Evolutionary conservation across 352 stramenopile genomes (phyloP).

Genomic region (Globisporangium paroecandrum): DNA sequence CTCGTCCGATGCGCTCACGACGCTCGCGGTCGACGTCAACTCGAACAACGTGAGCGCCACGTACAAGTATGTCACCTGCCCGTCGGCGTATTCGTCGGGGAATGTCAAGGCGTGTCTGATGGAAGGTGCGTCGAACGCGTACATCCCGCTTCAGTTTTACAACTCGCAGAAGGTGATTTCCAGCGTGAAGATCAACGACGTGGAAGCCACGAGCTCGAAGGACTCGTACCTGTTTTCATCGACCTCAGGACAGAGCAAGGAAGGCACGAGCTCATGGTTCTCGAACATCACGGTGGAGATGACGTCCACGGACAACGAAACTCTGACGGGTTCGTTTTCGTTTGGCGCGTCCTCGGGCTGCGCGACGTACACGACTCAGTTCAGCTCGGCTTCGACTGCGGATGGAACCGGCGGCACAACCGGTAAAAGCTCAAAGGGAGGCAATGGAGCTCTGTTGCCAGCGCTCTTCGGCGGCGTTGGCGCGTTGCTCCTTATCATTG

Average conservation of each 20-base stretch:
- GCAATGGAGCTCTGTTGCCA: constrained; percentile 34
- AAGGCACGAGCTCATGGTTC: constrained; percentile 51
- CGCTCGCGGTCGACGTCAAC: constrained; percentile 44
- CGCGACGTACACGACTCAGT: constrained; percentile 62
- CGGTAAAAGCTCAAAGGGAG: constrained; percentile 11
- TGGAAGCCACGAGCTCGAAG: constrained; percentile 42
- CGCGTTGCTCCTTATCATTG: constrained; percentile 62
- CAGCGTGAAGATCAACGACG: constrained; percentile 51
- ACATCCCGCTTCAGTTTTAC: constrained; percentile 82
- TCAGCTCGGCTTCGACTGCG: constrained; percentile 52
- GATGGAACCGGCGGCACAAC: constrained; percentile 36
- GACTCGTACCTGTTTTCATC: constrained; percentile 62
- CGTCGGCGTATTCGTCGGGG: constrained; percentile 50
- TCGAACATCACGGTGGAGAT: constrained; percentile 56
- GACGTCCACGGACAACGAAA: constrained; percentile 52
- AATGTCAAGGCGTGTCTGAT: constrained; percentile 80
- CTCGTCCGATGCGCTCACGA: constrained; percentile 38
- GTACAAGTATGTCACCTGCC: constrained; percentile 65
- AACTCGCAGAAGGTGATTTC: constrained; percentile 76
- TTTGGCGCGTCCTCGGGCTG: constrained; percentile 56
- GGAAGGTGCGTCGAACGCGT: constrained; percentile 73
- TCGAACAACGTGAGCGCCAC: constrained; percentile 47
- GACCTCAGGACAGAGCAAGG: constrained; percentile 40
- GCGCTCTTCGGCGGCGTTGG: constrained; percentile 34
- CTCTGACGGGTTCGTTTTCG: constrained; percentile 48